Evolutionary conservation across 495 filamentous ascomycete genomes (phyloP).

Genomic region (Talaromyces nanjingensis): DNA sequence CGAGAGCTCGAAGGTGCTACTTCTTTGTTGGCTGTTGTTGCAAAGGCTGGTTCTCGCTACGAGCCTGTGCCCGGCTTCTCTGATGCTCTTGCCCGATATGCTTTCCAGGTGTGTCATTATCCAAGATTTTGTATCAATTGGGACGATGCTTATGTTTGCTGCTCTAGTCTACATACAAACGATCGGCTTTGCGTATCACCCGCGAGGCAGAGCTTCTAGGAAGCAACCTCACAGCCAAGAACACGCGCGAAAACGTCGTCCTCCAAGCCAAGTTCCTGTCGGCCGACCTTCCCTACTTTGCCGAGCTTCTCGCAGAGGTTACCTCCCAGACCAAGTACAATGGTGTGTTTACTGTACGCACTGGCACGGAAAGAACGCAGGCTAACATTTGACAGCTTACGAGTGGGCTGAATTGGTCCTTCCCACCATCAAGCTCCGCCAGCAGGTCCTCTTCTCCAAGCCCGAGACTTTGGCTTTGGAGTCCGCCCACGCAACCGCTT

Average conservation of each 20-base stretch:
- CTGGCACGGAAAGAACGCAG: neutral
- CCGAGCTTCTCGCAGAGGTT: slow-evolving; percentile 90
- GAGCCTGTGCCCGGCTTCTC: slow-evolving; percentile 82
- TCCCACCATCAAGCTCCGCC: slow-evolving; percentile 60
- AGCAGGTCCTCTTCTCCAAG: slow-evolving; percentile 58
- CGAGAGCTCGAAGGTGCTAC: slow-evolving; percentile 83
- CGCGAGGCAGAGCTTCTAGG: slow-evolving; percentile 93
- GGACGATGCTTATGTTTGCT: slow-evolving; percentile 1
- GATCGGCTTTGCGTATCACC: slow-evolving; percentile 82
- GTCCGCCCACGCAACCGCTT: slow-evolving; percentile 80
- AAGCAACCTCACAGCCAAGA: slow-evolving; percentile 72
- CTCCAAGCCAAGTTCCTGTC: slow-evolving; percentile 89
- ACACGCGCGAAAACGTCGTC: slow-evolving; percentile 88
- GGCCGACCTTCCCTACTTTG: slow-evolving; percentile 94
- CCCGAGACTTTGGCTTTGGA: slow-evolving; percentile 70
- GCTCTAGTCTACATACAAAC: slow-evolving; percentile 70
- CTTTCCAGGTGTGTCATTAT: slow-evolving; percentile 69
- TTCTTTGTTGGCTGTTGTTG: slow-evolving; percentile 80
- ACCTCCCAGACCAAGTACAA: slow-evolving; percentile 78
- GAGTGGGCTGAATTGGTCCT: slow-evolving; percentile 83
- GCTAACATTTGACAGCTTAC: slow-evolving; percentile 50
- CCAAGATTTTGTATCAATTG: neutral
- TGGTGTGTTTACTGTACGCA: slow-evolving; percentile 44
- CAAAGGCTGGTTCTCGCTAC: slow-evolving; percentile 88
- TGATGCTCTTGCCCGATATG: slow-evolving; percentile 84